Percentiles rank a stretch among this genome's conserved stretches.
Evolutionary conservation across 768 basidiomycete species (phyloP).

Genomic region (Pholiota microspora): DNA sequence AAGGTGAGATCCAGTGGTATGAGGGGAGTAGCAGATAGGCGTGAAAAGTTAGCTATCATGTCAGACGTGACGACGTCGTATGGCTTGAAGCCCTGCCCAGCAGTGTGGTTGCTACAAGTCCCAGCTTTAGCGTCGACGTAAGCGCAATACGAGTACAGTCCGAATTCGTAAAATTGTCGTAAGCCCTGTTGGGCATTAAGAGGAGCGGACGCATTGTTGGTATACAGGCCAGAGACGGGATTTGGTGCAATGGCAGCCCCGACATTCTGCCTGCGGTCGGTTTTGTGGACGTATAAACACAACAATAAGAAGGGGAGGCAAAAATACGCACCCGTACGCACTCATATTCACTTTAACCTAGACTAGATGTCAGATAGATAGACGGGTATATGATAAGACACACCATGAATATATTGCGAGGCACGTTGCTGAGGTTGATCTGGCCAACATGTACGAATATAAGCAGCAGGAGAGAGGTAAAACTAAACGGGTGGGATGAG

Average conservation of each 20-base stretch:
- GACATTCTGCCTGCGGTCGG: constrained; percentile 57
- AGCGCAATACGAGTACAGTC: constrained; percentile 80
- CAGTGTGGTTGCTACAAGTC: constrained; percentile 59
- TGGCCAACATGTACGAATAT: constrained; percentile 87
- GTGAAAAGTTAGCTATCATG: constrained; percentile 63
- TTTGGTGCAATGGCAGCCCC: constrained; percentile 44
- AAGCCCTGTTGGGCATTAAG: constrained; percentile 57
- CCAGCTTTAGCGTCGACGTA: constrained; percentile 61
- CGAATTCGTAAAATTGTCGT: constrained; percentile 71
- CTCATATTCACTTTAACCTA: constrained; percentile 72
- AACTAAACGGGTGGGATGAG: constrained; percentile 25
- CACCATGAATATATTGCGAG: constrained; percentile 74
- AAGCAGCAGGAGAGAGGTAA: constrained; percentile 58
- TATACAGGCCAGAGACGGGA: constrained; percentile 62
- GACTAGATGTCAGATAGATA: constrained; percentile 7
- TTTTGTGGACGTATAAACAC: not conserved
- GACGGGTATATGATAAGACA: constrained; percentile 12
- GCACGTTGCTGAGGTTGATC: constrained; percentile 74
- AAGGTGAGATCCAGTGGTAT: constrained; percentile 47
- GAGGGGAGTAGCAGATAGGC: constrained; percentile 46
- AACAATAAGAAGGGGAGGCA: constrained; percentile 1
- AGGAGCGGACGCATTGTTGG: constrained; percentile 61
- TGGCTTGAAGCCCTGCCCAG: constrained; percentile 63
- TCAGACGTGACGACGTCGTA: constrained; percentile 62
- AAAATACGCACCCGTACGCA: constrained; percentile 56